Conservation (phyloP, 352 stramenopile genomes). For the Pythium phragmitis region DNA sequence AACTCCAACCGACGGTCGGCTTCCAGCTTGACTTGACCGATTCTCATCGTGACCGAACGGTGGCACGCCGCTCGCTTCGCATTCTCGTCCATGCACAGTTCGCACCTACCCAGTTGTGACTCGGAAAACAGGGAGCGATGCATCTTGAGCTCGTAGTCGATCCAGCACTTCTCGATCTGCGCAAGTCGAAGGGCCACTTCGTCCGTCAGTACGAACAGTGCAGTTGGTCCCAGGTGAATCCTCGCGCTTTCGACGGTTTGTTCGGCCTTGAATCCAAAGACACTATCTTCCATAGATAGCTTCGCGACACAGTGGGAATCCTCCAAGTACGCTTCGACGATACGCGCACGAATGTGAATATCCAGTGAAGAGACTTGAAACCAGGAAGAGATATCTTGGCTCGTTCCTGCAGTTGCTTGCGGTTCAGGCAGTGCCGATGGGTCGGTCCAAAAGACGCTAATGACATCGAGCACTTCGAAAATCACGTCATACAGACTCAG, state of each 20-base stretch:
- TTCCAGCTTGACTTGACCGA: slow-evolving; percentile 86
- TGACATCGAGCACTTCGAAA: slow-evolving; percentile 70
- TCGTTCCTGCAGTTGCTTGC: slow-evolving; percentile 5
- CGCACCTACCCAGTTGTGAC: slow-evolving; percentile 36
- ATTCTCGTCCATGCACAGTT: slow-evolving; percentile 67
- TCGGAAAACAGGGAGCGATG: slow-evolving; percentile 39
- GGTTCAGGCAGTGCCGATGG: slow-evolving; percentile 19
- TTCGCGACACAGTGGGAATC: slow-evolving; percentile 88
- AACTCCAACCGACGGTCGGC: slow-evolving; percentile 79
- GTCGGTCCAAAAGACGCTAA: slow-evolving; percentile 69
- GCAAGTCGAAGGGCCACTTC: slow-evolving; percentile 85
- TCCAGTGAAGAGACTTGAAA: slow-evolving; percentile 66
- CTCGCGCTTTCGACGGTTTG: slow-evolving; percentile 61
- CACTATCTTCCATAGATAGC: slow-evolving; percentile 77
- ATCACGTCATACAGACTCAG: slow-evolving; percentile 68
- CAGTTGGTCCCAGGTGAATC: slow-evolving; percentile 71
- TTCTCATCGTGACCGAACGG: slow-evolving; percentile 57
- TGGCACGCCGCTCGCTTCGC: slow-evolving; percentile 54
- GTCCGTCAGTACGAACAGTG: slow-evolving; percentile 81
- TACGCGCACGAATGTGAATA: slow-evolving; percentile 73
- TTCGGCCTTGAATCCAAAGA: slow-evolving; percentile 65
- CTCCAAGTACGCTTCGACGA: slow-evolving; percentile 85
- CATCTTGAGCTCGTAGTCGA: slow-evolving; percentile 70
- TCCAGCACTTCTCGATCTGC: slow-evolving; percentile 78
- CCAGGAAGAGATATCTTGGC: slow-evolving; percentile 30